Conservation (phyloP, 2,329 filamentous ascomycete species). For the Stromatinia cepivora region DNA sequence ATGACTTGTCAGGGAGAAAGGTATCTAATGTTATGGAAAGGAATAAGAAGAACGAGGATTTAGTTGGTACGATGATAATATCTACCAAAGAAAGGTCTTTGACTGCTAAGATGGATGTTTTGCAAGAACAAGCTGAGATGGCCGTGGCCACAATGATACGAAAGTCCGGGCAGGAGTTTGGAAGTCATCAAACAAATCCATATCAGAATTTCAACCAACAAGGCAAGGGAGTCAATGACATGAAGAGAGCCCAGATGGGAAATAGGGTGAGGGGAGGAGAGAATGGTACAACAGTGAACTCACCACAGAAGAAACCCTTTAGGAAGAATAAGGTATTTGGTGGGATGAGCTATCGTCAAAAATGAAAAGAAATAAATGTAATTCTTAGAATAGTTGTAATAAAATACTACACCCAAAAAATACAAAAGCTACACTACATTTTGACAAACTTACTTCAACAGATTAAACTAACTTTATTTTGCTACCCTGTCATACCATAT, state of each 20-base stretch:
- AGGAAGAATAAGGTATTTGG: slow-evolving; percentile 2
- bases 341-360: not conserved
- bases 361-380: not conserved
- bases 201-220: not conserved
- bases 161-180: not conserved
- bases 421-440: not conserved
- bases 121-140: slow-evolving; percentile 37
- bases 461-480: no score
- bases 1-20: slow-evolving; percentile 40
- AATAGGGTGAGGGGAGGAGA: not conserved
- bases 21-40: slow-evolving; percentile 21
- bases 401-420: not conserved
- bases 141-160: slow-evolving; percentile 23
- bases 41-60: slow-evolving; percentile 36
- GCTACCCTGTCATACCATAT: not conserved
- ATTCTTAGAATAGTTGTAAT: not conserved
- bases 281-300: not conserved
- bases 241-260: not conserved
- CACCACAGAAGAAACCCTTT: not conserved
- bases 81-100: slow-evolving; percentile 31
- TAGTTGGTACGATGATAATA: slow-evolving; percentile 45
- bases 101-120: slow-evolving; percentile 30
- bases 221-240: not conserved
- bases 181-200: not conserved
- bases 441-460: not conserved